phyloP scores from a whole-genome alignment of 169 alveolate genomes.

The Theileria orientalis region DNA sequence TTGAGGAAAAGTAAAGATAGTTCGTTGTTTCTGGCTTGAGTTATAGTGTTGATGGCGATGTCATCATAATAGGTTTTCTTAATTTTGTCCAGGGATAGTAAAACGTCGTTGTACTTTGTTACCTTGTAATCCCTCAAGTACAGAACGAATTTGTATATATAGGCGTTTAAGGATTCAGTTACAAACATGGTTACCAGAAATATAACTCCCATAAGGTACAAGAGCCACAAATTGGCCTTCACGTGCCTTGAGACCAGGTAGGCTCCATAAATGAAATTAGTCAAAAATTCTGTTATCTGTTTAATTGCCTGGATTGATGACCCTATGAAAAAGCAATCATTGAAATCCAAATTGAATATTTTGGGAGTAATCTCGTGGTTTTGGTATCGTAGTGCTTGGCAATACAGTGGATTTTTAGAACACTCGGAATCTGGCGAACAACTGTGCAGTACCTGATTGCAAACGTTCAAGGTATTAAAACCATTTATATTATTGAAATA shows the following conservation, averaged over 20 bases:
- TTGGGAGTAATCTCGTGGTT: constrained; percentile 27
- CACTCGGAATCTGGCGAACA: too few species aligned
- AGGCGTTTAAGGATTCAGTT: constrained; percentile 4
- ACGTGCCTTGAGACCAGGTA: too few species aligned
- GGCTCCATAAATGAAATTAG: constrained; percentile 9
- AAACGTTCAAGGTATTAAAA: neutral
- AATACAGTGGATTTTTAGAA: constrained; percentile 35
- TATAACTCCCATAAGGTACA: neutral
- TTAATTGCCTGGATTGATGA: neutral
- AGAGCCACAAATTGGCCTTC: neutral
- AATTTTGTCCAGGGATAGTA: constrained; percentile 12
- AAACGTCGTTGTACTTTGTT: constrained; percentile 10
- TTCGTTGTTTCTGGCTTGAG: constrained; percentile 20
- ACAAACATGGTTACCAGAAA: constrained; percentile 6
- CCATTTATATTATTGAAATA: neutral
- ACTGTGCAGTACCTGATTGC: too few species aligned
- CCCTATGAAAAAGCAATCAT: constrained; percentile 9
- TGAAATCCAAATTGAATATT: constrained; percentile 10
- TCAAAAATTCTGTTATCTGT: neutral
- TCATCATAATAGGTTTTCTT: constrained; percentile 28
- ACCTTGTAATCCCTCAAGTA: constrained; percentile 19
- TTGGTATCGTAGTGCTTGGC: constrained; percentile 36
- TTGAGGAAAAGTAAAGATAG: constrained; percentile 9
- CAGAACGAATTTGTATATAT: neutral
- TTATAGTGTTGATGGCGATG: constrained; percentile 7